Conservation (phyloP, 2,329 filamentous ascomycete genomes). For the Fusarium mundagurra region DNA sequence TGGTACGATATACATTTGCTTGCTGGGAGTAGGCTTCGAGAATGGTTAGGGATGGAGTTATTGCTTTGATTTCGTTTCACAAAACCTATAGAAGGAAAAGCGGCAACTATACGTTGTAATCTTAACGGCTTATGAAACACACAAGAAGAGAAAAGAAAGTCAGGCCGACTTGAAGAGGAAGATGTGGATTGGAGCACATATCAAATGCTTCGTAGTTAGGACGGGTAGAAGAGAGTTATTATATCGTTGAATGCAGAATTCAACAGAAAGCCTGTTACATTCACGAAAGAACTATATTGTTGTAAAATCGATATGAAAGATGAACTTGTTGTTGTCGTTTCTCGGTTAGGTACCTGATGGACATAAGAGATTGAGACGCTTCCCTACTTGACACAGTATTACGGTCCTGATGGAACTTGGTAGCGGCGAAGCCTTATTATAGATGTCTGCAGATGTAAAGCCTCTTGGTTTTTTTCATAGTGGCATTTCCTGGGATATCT, state of each 20-base stretch:
- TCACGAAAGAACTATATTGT: constrained; percentile 21
- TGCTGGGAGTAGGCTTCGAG: constrained; percentile 9
- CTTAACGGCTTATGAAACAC: constrained; percentile 48
- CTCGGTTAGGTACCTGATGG: not conserved
- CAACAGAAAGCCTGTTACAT: constrained; percentile 1
- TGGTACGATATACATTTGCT: constrained; percentile 15
- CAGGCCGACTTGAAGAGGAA: constrained; percentile 24
- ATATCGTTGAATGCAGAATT: constrained; percentile 23
- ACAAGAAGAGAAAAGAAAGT: constrained; percentile 33
- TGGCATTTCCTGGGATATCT: constrained; percentile 9
- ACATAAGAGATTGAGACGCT: not conserved
- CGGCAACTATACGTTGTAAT: constrained; percentile 46
- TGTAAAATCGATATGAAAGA: constrained; percentile 15
- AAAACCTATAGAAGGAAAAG: constrained; percentile 47
- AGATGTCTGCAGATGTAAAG: constrained; percentile 3
- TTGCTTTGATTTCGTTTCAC: constrained; percentile 41
- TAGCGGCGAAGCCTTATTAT: not conserved
- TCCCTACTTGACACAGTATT: not conserved
- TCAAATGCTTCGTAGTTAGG: constrained; percentile 19
- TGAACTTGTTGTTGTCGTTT: constrained; percentile 4
- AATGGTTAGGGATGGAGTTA: constrained; percentile 30
- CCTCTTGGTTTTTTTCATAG: not conserved
- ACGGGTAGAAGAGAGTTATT: constrained; percentile 17
- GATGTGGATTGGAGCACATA: constrained; percentile 40
- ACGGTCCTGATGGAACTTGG: not conserved